Evolutionary conservation across 2,329 filamentous ascomycete genomes (phyloP), one percentile per base, ranked within the genome.

Genomic region (Verticillium zaregamsianum): DNA sequence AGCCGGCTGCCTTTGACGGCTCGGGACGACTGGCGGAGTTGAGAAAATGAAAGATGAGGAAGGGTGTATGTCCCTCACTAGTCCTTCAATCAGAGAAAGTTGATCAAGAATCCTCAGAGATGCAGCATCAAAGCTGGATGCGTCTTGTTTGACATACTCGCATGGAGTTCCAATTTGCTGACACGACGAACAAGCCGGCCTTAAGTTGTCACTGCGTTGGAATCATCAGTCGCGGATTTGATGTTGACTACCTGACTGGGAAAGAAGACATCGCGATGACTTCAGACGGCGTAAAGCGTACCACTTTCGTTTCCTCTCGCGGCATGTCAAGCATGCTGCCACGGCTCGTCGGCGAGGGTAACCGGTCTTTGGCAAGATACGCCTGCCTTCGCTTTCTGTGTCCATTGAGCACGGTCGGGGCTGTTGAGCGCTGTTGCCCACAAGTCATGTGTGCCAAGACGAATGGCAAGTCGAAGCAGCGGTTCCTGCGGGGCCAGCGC

Each of bases 231-330:
- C n/a, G 17, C 39, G 14, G 15, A 28, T 28, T 28, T 28, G 4
- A 14, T 35, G 33, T 35, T 7, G 9, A 35, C 9, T 14, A 2
- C 14, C 14, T 14, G 4, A 3, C 8, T 35, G 33, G 9, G 33
- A 35, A 14, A 35, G 11, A 14, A 35, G 33, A 35, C 5, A 35
- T 35, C 3, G 33, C 14, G 9, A 35, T 14, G 33, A 14, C 33
- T 35, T 4, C 14, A 35, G 2, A 9, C 33, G 14, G 14, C 33
- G 9, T 35, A 35, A 35, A 3, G 39, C 39, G 17, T 45, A 45
- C 39, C 55, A 57, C 15, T 57, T 57, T n/a, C 55, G 17, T 35
- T 57, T 57, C 33, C 33, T 33, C n/a, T 57, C 55, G 55, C 55
- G 55, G n/a, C 55, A 57, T 33, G n/a, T 37, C 32, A 37, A 37